phyloP scores from a whole-genome alignment of 371 early-diverging fungal species.

The Mucor saturninus region DNA sequence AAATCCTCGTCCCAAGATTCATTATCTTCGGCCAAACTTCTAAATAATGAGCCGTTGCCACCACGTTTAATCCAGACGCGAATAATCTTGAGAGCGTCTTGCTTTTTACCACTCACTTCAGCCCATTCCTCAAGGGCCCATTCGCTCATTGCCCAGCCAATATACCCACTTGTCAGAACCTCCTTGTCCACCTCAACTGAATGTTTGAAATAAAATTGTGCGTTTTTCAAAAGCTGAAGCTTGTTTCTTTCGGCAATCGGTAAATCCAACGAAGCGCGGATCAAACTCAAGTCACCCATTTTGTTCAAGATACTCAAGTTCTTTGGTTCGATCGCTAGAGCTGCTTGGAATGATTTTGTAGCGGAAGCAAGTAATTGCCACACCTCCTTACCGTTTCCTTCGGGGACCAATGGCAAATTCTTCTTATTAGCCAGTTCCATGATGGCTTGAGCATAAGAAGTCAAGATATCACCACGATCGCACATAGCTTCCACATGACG shows the following conservation, averaged over 20 bases:
- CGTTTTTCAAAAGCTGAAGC: conserved; percentile 59
- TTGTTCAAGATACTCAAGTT: conserved; percentile 62
- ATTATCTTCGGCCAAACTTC: conserved; percentile 40
- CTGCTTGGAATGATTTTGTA: conserved; percentile 57
- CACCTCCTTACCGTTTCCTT: conserved; percentile 42
- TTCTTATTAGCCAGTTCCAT: conserved; percentile 31
- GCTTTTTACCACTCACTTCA: conserved; percentile 26
- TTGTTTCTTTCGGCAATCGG: conserved; percentile 57
- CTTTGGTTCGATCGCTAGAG: conserved; percentile 55
- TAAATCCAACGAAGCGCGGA: conserved; percentile 51
- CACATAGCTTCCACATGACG: conserved; percentile 71
- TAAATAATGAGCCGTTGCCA: conserved; percentile 38
- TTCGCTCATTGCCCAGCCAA: conserved; percentile 47
- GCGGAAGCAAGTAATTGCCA: conserved; percentile 61
- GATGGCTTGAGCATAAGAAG: conserved; percentile 61
- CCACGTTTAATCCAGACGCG: conserved; percentile 48
- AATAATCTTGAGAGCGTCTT: conserved; percentile 42
- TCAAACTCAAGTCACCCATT: conserved; percentile 62
- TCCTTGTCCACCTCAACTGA: conserved; percentile 46
- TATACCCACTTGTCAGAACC: conserved; percentile 42
- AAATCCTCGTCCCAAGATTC: conserved; percentile 43
- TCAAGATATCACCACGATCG: conserved; percentile 71
- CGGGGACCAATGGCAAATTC: conserved; percentile 18
- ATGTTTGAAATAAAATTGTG: conserved; percentile 50
- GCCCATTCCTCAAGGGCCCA: conserved; percentile 52